Evolutionary conservation across 139 green algal genomes (phyloP).

Genomic region (Micractinium sp.): DNA sequence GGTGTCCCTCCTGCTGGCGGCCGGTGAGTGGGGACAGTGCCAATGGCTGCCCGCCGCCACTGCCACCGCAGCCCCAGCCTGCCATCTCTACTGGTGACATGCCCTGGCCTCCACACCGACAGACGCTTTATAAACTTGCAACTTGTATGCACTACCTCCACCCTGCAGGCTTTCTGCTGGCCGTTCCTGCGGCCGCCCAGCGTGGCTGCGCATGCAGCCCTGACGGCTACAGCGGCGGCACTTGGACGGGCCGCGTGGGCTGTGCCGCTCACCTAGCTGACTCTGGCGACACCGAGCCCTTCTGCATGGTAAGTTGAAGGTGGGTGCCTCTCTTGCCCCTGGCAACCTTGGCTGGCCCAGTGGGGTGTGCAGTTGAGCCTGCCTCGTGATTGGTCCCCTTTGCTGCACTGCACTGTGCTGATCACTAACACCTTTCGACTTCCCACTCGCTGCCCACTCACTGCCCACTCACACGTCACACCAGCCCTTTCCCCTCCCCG

Average conservation of each 20-base stretch:
- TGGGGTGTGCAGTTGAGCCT: not conserved
- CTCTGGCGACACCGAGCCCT: not conserved
- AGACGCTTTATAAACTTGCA: no score
- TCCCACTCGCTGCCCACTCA: not conserved
- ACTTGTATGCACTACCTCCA: no score
- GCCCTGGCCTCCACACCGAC: not conserved
- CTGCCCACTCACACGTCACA: not conserved
- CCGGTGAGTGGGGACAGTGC: not conserved
- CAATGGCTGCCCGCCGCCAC: not conserved
- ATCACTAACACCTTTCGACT: not conserved
- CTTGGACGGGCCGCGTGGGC: not conserved
- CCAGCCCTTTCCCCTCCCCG: not conserved
- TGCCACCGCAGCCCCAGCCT: not conserved
- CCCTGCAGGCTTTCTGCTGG: not conserved
- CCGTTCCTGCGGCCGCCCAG: not conserved
- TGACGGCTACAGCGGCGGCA: not conserved
- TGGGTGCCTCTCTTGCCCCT: not conserved
- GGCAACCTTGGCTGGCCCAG: not conserved
- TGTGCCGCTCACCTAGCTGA: not conserved
- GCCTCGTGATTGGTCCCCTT: not conserved
- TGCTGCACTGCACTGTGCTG: not conserved
- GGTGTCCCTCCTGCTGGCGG: no score
- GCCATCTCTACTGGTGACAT: not conserved
- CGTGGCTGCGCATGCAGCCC: not conserved
- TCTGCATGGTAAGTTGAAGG: slow-evolving; percentile 2